phyloP scores from a whole-genome alignment of 2,329 filamentous ascomycete genomes.

The Ceratocystis smalleyi region DNA sequence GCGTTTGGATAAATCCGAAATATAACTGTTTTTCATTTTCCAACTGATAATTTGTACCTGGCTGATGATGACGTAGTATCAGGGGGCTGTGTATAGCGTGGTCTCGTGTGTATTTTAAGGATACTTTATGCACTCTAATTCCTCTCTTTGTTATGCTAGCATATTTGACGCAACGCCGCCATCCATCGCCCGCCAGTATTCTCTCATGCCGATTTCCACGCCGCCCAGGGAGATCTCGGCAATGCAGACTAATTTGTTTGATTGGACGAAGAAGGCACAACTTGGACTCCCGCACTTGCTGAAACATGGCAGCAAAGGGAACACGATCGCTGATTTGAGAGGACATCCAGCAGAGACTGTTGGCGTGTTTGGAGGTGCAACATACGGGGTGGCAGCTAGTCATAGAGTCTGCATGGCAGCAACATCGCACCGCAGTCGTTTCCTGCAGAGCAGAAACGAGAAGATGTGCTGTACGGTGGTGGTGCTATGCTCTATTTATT shows the following conservation, averaged over 20 bases:
- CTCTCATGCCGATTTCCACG: neutral
- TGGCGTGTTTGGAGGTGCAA: too few species aligned
- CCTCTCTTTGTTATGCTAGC: neutral
- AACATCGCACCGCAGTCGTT: too few species aligned
- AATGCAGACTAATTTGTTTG: neutral
- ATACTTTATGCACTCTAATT: neutral
- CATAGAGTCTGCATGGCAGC: neutral
- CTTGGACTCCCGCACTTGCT: neutral
- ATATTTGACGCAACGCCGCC: too few species aligned
- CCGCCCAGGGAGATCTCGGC: neutral
- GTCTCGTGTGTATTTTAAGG: neutral
- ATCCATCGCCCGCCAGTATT: too few species aligned
- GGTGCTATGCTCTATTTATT: too few species aligned
- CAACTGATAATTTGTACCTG: neutral
- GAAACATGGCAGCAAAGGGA: neutral
- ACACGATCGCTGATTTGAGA: neutral
- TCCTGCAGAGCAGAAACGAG: too few species aligned
- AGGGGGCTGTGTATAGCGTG: neutral
- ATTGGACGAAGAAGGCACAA: neutral
- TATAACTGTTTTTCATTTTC: neutral
- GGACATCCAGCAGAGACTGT: neutral
- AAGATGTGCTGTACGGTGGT: too few species aligned
- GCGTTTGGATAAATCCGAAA: slow-evolving; percentile 2
- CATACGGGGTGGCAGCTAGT: too few species aligned
- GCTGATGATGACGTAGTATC: neutral